Conservation (phyloP, 495 filamentous ascomycete species). For the Sabuloglossum arenarium region DNA sequence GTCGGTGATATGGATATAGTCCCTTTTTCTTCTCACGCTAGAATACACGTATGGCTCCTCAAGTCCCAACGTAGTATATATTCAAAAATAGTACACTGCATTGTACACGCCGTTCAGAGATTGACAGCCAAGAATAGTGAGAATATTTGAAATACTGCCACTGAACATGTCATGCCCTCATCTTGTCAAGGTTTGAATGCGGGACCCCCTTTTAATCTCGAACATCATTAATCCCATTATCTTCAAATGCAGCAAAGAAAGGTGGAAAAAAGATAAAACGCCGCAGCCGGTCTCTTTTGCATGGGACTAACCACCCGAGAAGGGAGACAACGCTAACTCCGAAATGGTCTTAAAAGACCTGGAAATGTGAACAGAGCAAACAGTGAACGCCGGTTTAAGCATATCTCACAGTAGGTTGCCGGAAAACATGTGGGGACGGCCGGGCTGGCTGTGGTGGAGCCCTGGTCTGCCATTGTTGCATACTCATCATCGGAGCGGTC, state of each 20-base stretch:
- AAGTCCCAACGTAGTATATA: not conserved
- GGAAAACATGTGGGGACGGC: not conserved
- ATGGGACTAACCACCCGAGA: not conserved
- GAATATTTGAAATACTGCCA: not conserved
- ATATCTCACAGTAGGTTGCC: not conserved
- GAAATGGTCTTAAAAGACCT: not conserved
- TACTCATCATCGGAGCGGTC: not conserved
- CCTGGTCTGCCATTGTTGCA: not conserved
- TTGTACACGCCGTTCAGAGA: not conserved
- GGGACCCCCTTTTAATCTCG: not conserved
- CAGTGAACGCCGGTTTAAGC: not conserved
- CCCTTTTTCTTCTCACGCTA: not conserved
- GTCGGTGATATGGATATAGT: not conserved
- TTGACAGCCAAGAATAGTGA: not conserved
- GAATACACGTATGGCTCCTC: not conserved
- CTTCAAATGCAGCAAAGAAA: not conserved
- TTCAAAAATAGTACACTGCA: not conserved
- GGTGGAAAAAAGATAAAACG: not conserved
- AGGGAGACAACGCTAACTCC: not conserved
- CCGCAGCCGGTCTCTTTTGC: not conserved
- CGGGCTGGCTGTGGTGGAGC: not conserved
- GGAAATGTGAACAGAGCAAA: not conserved
- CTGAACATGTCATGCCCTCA: not conserved
- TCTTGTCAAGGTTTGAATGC: not conserved
- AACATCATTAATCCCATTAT: not conserved